phyloP scores from a whole-genome alignment of 2,329 filamentous ascomycete genomes.

The Xylariaceae sp. region DNA sequence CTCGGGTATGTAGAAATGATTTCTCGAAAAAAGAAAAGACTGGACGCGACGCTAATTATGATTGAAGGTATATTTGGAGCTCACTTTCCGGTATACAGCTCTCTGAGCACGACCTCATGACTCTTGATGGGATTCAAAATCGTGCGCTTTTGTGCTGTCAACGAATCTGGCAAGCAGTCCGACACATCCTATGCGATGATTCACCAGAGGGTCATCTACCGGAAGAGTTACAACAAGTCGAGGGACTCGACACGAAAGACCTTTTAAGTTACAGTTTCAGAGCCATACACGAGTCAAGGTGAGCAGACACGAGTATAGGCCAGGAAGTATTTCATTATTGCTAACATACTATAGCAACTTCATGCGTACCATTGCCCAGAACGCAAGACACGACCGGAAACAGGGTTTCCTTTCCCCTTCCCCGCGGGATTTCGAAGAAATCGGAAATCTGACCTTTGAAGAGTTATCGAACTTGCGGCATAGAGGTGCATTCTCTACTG shows the following conservation, averaged over 20 bases:
- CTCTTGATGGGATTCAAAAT: slow-evolving; percentile 40
- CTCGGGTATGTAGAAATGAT: slow-evolving; percentile 43
- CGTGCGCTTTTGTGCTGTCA: slow-evolving; percentile 56
- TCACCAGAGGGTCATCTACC: slow-evolving; percentile 85
- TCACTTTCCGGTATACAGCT: slow-evolving; percentile 41
- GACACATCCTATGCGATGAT: slow-evolving; percentile 79
- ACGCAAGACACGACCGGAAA: slow-evolving; percentile 43
- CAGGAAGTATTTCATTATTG: not conserved
- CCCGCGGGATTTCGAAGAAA: slow-evolving; percentile 51
- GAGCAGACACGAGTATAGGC: slow-evolving; percentile 21
- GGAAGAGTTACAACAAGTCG: slow-evolving; percentile 65
- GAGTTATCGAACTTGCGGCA: slow-evolving; percentile 81
- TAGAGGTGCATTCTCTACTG: slow-evolving; percentile 87
- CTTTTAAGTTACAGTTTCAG: slow-evolving; percentile 92
- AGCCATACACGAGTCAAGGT: slow-evolving; percentile 91
- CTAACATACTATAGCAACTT: slow-evolving; percentile 55
- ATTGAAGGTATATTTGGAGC: slow-evolving; percentile 47
- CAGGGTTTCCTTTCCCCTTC: slow-evolving; percentile 43
- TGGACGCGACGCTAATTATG: slow-evolving; percentile 4
- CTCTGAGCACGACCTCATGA: slow-evolving; percentile 32
- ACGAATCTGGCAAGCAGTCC: slow-evolving; percentile 71
- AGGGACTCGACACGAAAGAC: slow-evolving; percentile 76
- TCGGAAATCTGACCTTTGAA: slow-evolving; percentile 71
- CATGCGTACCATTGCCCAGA: slow-evolving; percentile 56
- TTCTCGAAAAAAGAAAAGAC: not conserved